phyloP scores from a whole-genome alignment of 306 rosid species.

The Quercus agrifolia region DNA sequence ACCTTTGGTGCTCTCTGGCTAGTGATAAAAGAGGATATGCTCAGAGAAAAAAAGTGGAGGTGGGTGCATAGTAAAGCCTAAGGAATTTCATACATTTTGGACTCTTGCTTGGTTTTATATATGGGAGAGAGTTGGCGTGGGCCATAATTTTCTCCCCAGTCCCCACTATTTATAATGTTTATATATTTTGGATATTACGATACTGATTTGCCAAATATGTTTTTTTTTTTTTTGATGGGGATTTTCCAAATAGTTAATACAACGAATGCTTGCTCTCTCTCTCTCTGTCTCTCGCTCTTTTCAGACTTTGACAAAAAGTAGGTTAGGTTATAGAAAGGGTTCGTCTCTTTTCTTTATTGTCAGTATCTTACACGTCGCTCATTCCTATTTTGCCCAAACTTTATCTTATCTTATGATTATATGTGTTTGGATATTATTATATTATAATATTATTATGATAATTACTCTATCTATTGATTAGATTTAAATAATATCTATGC shows the following conservation, averaged over 20 bases:
- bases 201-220: neutral
- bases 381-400: slow-evolving; percentile 9
- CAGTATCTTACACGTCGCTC: slow-evolving; percentile 40
- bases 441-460: neutral
- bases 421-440: neutral
- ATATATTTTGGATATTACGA: neutral
- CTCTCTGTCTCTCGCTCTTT: too few relatives aligned
- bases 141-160: slow-evolving; percentile 5
- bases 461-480: neutral
- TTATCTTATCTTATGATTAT: slow-evolving; percentile 13
- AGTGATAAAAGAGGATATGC: neutral
- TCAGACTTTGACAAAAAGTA: slow-evolving; percentile 19
- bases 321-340: slow-evolving; percentile 29
- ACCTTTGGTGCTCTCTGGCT: neutral
- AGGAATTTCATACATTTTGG: slow-evolving; percentile 24
- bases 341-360: slow-evolving; percentile 31
- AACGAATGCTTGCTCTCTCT: neutral
- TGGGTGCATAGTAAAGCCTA: slow-evolving; percentile 13
- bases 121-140: slow-evolving; percentile 14
- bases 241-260: neutral
- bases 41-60: neutral
- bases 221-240: too few relatives aligned
- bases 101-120: slow-evolving; percentile 21
- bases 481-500: slow-evolving; percentile 15
- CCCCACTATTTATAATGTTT: neutral